phyloP scores from a whole-genome alignment of 768 basidiomycete species.

The Ramaria sp. region DNA sequence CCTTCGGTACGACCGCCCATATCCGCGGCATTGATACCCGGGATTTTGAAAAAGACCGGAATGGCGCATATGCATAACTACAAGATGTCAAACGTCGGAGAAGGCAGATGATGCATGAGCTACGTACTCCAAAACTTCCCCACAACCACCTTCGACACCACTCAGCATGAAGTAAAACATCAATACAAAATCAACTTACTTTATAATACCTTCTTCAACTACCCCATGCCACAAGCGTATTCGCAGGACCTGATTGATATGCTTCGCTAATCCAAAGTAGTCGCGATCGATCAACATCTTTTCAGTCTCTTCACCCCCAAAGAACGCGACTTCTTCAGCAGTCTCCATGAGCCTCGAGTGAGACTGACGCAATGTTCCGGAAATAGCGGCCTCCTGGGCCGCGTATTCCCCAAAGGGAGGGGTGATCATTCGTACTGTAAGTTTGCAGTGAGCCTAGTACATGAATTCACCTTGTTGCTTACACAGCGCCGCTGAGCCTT shows the following conservation, averaged over 20 bases:
- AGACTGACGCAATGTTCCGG: slow-evolving; percentile 82
- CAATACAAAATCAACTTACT: slow-evolving; percentile 34
- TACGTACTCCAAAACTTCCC: slow-evolving; percentile 83
- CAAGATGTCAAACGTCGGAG: not conserved
- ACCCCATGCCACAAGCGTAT: slow-evolving; percentile 86
- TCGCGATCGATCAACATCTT: slow-evolving; percentile 85
- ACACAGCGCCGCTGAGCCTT: slow-evolving; percentile 75
- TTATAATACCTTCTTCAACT: slow-evolving; percentile 90
- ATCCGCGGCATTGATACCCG: slow-evolving; percentile 56
- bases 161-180: slow-evolving; percentile 15
- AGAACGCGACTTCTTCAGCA: slow-evolving; percentile 80
- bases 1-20: slow-evolving; percentile 87
- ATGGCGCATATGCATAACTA: slow-evolving; percentile 84
- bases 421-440: slow-evolving; percentile 71
- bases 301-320: slow-evolving; percentile 82
- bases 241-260: slow-evolving; percentile 70
- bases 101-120: not conserved
- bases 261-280: slow-evolving; percentile 74
- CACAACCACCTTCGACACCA: slow-evolving; percentile 37
- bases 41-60: slow-evolving; percentile 83
- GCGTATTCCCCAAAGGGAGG: slow-evolving; percentile 91
- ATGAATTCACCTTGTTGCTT: slow-evolving; percentile 21
- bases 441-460: not conserved
- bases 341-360: slow-evolving; percentile 88
- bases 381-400: slow-evolving; percentile 75